phyloP scores from a whole-genome alignment of 2,329 filamentous ascomycete genomes.

The Pseudocercospora macadamiae region DNA sequence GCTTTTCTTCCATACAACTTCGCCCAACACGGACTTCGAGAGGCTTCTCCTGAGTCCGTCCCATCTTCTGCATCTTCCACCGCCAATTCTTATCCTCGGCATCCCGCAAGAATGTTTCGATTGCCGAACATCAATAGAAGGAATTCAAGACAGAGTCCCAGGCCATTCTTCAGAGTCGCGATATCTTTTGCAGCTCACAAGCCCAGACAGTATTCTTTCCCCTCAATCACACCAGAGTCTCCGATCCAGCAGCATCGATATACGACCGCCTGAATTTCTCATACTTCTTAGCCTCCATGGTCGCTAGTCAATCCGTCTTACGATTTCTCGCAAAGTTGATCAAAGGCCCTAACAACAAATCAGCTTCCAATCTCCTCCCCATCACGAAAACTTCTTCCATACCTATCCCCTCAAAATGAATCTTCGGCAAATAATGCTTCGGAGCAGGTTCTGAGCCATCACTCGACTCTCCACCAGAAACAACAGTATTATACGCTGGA shows the following conservation, averaged over 20 bases:
- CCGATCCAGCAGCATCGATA: neutral
- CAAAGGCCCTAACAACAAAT: neutral
- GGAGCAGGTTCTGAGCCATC: neutral
- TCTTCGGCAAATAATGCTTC: neutral
- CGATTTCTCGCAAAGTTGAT: neutral
- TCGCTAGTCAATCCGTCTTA: slow-evolving; percentile 1
- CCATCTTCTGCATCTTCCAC: neutral
- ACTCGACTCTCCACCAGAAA: neutral
- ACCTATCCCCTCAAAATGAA: neutral
- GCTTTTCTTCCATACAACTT: neutral
- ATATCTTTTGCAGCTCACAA: neutral
- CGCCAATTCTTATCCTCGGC: neutral
- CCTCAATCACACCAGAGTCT: neutral
- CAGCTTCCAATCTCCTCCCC: neutral
- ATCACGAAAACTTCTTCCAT: neutral
- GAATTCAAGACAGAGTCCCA: too few species aligned
- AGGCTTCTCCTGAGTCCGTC: neutral
- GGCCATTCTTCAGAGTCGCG: too few species aligned
- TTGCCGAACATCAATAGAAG: too few species aligned
- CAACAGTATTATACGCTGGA: neutral
- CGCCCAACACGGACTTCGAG: neutral
- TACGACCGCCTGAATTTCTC: neutral
- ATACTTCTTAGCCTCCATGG: neutral
- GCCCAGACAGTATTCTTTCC: neutral
- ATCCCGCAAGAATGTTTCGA: too few species aligned